phyloP scores from a whole-genome alignment of 495 filamentous ascomycete genomes.

The Parachaetomium inaequale region DNA sequence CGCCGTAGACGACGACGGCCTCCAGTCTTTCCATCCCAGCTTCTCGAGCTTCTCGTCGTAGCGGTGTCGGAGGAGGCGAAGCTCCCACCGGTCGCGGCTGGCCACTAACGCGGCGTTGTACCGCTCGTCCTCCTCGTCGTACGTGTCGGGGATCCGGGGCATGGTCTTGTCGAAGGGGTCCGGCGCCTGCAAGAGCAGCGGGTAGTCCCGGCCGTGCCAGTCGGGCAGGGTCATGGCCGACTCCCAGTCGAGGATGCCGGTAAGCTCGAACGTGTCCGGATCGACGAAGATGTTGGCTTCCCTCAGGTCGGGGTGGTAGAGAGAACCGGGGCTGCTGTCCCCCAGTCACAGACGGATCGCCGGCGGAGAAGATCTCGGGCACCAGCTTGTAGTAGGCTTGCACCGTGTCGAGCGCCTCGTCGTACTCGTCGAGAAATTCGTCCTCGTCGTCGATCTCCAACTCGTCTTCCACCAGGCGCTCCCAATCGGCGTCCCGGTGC shows the following conservation, averaged over 20 bases:
- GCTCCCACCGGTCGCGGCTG: background rate
- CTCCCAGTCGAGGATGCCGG: background rate
- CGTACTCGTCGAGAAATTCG: background rate
- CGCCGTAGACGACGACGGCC: background rate
- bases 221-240: conserved; percentile 1
- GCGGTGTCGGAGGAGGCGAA: background rate
- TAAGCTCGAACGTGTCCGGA: background rate
- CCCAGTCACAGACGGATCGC: background rate
- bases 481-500: background rate
- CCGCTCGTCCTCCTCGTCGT: background rate
- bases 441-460: background rate
- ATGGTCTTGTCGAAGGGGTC: background rate
- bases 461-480: background rate
- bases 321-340: background rate
- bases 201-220: background rate
- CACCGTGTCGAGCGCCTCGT: background rate
- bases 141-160: background rate
- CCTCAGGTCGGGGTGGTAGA: background rate
- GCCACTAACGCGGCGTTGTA: background rate
- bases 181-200: background rate
- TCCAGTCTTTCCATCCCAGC: background rate
- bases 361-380: background rate
- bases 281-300: background rate
- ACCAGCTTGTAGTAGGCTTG: background rate
- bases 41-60: background rate